Conservation (phyloP, 257 asterid genomes). For the Scutellaria barbata region DNA sequence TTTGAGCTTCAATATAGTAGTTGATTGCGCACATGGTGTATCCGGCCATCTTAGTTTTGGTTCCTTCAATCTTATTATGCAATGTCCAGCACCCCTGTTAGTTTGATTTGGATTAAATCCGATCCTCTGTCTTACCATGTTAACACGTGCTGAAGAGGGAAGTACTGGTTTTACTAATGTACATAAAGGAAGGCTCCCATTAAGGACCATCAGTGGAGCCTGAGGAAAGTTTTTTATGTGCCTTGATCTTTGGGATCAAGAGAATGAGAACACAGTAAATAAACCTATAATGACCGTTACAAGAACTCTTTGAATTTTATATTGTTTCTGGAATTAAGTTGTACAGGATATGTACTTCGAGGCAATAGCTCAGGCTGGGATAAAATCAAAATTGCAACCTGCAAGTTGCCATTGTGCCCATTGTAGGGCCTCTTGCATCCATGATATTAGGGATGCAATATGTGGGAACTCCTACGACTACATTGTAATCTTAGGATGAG, state of each 20-base stretch:
- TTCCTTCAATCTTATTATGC: not conserved
- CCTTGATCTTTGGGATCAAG: conserved; percentile 6
- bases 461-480: conserved; percentile 12
- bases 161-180: not conserved
- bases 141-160: not conserved
- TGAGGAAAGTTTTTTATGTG: conserved; percentile 1
- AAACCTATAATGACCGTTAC: not conserved
- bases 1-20: not conserved
- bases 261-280: not conserved
- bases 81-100: conserved; percentile 6
- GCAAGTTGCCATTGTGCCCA: not conserved
- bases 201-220: not conserved
- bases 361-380: not conserved
- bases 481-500: conserved; percentile 1
- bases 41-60: conserved; percentile 8
- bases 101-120: not conserved
- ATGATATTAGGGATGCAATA: not conserved
- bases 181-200: conserved; percentile 20
- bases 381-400: not conserved
- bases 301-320: not conserved
- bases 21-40: not conserved
- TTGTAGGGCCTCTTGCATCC: conserved; percentile 16
- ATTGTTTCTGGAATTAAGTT: not conserved
- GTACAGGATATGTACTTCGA: not conserved
- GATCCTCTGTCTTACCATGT: conserved; percentile 7